phyloP scores from a whole-genome alignment of 768 basidiomycete genomes.

The Boletus edulis region DNA sequence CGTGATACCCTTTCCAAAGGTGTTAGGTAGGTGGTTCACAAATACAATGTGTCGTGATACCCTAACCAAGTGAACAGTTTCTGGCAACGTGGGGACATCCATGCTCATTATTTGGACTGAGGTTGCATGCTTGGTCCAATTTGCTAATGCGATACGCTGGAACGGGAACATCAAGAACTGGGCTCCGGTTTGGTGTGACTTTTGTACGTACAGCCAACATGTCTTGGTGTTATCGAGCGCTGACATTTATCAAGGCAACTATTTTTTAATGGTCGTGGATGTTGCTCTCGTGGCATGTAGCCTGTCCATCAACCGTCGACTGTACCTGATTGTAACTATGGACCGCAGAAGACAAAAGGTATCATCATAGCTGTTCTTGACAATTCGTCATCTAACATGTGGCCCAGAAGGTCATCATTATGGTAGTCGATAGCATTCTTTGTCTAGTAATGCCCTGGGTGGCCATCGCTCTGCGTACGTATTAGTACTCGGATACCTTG shows the following conservation, averaged over 20 bases:
- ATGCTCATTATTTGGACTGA: slow-evolving; percentile 34
- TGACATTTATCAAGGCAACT: slow-evolving; percentile 16
- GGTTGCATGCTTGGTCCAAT: slow-evolving; percentile 22
- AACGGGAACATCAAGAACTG: slow-evolving; percentile 26
- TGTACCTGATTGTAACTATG: slow-evolving; percentile 42
- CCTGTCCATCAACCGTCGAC: slow-evolving; percentile 48
- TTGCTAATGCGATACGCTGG: slow-evolving; percentile 41
- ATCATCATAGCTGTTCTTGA: not conserved
- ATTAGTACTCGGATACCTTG: not conserved
- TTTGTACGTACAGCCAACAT: slow-evolving; percentile 38
- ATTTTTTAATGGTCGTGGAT: slow-evolving; percentile 32
- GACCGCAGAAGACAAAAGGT: slow-evolving; percentile 10
- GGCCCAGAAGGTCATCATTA: slow-evolving; percentile 22
- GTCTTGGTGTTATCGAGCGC: not conserved
- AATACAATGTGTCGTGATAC: not conserved
- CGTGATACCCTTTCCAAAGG: slow-evolving; percentile 49
- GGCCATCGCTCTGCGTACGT: slow-evolving; percentile 30
- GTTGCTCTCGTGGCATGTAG: slow-evolving; percentile 39
- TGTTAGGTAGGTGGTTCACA: slow-evolving; percentile 42
- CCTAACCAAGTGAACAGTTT: slow-evolving; percentile 5
- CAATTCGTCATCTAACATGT: not conserved
- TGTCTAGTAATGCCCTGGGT: slow-evolving; percentile 33
- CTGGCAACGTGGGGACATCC: slow-evolving; percentile 33
- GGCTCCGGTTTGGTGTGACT: slow-evolving; percentile 53
- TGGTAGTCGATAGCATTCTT: slow-evolving; percentile 28